Evolutionary conservation across 2,329 filamentous ascomycete genomes (phyloP).

Genomic region (Alternaria arbusti): DNA sequence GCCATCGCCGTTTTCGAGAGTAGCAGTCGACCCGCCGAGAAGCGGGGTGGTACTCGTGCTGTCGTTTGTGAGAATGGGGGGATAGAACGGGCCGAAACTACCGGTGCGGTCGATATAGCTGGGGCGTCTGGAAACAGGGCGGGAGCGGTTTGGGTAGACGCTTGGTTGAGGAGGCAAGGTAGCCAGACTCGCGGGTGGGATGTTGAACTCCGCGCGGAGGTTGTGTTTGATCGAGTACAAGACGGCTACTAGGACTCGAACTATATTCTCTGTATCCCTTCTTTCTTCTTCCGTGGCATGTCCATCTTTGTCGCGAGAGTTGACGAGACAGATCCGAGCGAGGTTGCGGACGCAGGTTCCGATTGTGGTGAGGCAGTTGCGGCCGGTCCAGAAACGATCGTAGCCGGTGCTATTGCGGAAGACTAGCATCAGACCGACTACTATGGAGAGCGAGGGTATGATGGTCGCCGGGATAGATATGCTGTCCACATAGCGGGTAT

Average conservation of each 20-base stretch:
- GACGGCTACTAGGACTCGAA: slow-evolving; percentile 66
- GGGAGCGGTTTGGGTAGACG: slow-evolving; percentile 21
- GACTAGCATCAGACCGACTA: slow-evolving; percentile 71
- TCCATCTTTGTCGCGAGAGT: slow-evolving; percentile 43
- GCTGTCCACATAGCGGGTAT: slow-evolving; percentile 56
- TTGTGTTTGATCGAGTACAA: slow-evolving; percentile 70
- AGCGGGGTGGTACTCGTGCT: slow-evolving; percentile 27
- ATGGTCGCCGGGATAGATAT: slow-evolving; percentile 65
- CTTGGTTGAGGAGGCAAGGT: slow-evolving; percentile 23
- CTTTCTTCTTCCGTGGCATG: slow-evolving; percentile 50
- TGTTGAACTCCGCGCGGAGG: slow-evolving; percentile 65
- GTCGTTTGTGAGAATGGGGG: background rate
- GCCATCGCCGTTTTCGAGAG: slow-evolving; percentile 33
- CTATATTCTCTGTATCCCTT: slow-evolving; percentile 64
- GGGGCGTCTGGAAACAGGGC: slow-evolving; percentile 28
- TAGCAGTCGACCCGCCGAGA: slow-evolving; percentile 25
- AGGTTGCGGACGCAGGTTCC: slow-evolving; percentile 67
- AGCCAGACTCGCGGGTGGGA: slow-evolving; percentile 47
- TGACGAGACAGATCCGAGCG: slow-evolving; percentile 62
- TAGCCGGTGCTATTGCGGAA: slow-evolving; percentile 70
- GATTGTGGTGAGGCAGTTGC: slow-evolving; percentile 63
- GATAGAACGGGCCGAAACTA: slow-evolving; percentile 2
- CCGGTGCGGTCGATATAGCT: slow-evolving; percentile 34
- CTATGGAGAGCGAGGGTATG: slow-evolving; percentile 68
- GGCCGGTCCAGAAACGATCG: slow-evolving; percentile 69